These are phyloP conservation scores for Setaria viridis DNA, from an alignment of 202 grass and related monocot species.

Conservation along the genomic window DNA sequence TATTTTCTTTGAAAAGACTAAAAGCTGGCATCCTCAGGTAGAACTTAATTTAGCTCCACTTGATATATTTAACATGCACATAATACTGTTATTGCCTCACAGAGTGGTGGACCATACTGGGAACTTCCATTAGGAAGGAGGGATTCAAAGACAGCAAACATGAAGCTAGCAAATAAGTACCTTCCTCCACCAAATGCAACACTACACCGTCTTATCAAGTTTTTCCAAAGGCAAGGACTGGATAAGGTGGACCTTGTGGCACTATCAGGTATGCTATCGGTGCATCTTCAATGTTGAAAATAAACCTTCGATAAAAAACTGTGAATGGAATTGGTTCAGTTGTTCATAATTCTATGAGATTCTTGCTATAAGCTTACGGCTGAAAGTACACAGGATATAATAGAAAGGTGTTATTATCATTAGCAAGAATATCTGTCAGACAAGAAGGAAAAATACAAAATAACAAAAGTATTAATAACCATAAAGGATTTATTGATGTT, in stretches of 20 bases:
- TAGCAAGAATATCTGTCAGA: constrained; percentile 25
- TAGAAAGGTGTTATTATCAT: constrained; percentile 15
- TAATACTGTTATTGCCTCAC: constrained; percentile 33
- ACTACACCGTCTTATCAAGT: constrained; percentile 65
- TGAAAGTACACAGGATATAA: constrained; percentile 7
- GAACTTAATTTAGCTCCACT: constrained; percentile 2
- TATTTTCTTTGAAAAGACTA: constrained; percentile 26
- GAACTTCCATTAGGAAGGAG: constrained; percentile 79
- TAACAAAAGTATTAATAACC: not conserved
- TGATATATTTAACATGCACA: constrained; percentile 19
- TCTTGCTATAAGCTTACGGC: constrained; percentile 31
- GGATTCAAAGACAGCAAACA: constrained; percentile 75
- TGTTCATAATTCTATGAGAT: constrained; percentile 17
- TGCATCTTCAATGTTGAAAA: constrained; percentile 21
- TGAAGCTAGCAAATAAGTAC: constrained; percentile 75
- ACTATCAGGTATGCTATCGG: constrained; percentile 63
- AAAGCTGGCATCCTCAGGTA: constrained; percentile 1
- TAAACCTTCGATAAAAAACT: constrained; percentile 19
- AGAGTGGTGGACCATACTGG: constrained; percentile 83
- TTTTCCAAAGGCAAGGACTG: constrained; percentile 75
- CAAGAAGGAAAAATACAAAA: constrained; percentile 10
- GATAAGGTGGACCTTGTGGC: constrained; percentile 80
- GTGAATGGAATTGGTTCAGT: constrained; percentile 2
- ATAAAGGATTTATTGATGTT: not conserved
- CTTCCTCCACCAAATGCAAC: constrained; percentile 81